Percentiles rank a stretch among this genome's conserved stretches.
Conservation (phyloP, 768 basidiomycete species). For the Hygrocybe punicea region DNA sequence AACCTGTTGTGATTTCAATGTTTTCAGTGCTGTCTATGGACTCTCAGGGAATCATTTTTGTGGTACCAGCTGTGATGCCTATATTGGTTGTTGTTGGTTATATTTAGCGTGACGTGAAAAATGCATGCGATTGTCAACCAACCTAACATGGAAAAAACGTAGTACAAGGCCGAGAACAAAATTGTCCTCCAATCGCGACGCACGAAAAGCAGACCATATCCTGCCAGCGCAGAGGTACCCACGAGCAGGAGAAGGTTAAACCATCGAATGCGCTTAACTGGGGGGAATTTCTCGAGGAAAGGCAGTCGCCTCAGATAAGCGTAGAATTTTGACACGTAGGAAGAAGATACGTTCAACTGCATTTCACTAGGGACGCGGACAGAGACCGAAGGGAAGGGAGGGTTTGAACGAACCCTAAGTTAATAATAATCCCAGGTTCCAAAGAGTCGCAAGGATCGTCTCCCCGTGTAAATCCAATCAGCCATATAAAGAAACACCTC, state of each 20-base stretch:
- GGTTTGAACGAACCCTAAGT: too few relatives aligned
- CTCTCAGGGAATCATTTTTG: conserved; percentile 4
- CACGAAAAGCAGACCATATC: conserved; percentile 62
- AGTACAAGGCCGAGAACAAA: conserved; percentile 65
- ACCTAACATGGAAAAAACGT: conserved; percentile 86
- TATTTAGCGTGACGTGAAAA: conserved; percentile 12
- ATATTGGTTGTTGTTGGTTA: conserved; percentile 10
- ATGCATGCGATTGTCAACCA: conserved; percentile 1
- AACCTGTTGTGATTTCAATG: conserved; percentile 42
- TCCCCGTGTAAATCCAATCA: too few relatives aligned
- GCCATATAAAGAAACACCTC: too few relatives aligned
- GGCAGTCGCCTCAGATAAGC: too few relatives aligned
- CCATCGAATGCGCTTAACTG: conserved; percentile 61
- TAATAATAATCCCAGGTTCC: too few relatives aligned
- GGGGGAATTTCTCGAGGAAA: conserved; percentile 36
- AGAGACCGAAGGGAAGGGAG: too few relatives aligned
- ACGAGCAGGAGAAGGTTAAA: conserved; percentile 72
- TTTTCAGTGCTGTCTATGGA: conserved; percentile 2
- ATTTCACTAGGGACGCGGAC: too few relatives aligned
- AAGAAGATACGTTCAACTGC: too few relatives aligned
- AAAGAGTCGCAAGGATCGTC: too few relatives aligned
- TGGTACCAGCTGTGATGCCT: conserved; percentile 49
- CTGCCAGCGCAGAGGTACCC: conserved; percentile 64
- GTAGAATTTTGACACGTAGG: too few relatives aligned
- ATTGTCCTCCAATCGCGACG: conserved; percentile 49